Evolutionary conservation across 2,329 filamentous ascomycete species (phyloP), one percentile per base, ranked within the genome.

Genomic region (Fusarium continuum): DNA sequence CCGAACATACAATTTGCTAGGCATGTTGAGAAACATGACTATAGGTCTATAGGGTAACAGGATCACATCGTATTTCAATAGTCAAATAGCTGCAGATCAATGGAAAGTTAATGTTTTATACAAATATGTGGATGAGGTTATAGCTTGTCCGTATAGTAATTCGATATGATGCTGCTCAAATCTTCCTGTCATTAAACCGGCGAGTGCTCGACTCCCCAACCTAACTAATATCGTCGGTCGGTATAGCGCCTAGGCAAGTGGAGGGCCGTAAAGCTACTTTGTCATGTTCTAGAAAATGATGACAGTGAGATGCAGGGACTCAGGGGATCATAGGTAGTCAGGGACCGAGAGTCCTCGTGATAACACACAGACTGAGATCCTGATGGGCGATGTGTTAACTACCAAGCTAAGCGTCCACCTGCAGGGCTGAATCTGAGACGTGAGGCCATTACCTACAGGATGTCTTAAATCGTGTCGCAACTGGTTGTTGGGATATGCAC

Each of bases 371-470:
- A 58, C 31, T 16, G 19, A 46, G 49, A 43, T 25, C 16, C 29
- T 55, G 43, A 32, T 16, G 29, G 20, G 32, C 29, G n/a, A 32
- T 46, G 54, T 25, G 43, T 53, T 55, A 65, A 66, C 68, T 40
- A 68, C 38, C 36, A 22, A 36, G 41, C 51, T 41, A 55, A 49
- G 23, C 32, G 17, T 55, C 51, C 32, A 29, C 25, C 40, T 61
- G 54, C 59, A 58, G 52, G 56, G 54, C 53, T 52, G 55, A 38
- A 65, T 63, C 46, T 64, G 63, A 60, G 57, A 67, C 62, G 59
- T 49, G 64, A 67, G 62, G 50, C 54, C 46, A 52, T 55, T 46
- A 40, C 34, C 25, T 55, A 34, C 25, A 22, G 16, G 8, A 22
- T 65, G 58, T 65, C 49, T 68, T 65, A 58, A 56, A 47, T 55